A percentile compares a stretch with the other conserved stretches of the same genome.
These are phyloP conservation scores for Coprinellus micaceus DNA, from an alignment of 768 basidiomycete species.

Conservation along the genomic window DNA sequence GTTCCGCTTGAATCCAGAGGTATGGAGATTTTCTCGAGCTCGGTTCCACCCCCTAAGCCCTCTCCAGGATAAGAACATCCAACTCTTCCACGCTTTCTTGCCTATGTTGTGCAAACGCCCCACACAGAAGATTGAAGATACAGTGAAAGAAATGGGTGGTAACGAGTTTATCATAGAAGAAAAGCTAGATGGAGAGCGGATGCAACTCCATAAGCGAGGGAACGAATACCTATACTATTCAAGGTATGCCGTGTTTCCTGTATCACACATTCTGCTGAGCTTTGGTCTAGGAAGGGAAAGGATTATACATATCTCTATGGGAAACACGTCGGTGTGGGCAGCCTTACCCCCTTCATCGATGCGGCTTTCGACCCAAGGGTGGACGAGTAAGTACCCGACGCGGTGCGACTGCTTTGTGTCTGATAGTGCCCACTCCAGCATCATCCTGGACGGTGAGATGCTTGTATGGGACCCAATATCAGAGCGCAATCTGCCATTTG, in stretches of 20 bases:
- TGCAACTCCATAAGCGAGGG: conserved; percentile 91
- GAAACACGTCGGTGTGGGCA: conserved; percentile 74
- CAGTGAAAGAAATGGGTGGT: conserved; percentile 80
- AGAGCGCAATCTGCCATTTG: conserved; percentile 86
- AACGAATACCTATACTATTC: conserved; percentile 93
- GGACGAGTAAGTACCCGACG: conserved; percentile 85
- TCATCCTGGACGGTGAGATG: conserved; percentile 98
- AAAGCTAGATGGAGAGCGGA: conserved; percentile 95
- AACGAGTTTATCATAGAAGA: conserved; percentile 88
- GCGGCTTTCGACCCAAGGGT: conserved; percentile 71
- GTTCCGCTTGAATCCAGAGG: conserved; percentile 60
- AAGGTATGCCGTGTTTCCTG: conserved; percentile 43
- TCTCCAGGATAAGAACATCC: conserved; percentile 68
- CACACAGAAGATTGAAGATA: conserved; percentile 73
- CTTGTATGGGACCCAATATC: conserved; percentile 94
- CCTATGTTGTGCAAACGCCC: conserved; percentile 96
- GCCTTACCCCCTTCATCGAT: conserved; percentile 84
- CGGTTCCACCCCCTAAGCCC: not conserved
- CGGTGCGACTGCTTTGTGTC: no score
- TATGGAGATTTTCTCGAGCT: conserved; percentile 18
- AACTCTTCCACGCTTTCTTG: conserved; percentile 81
- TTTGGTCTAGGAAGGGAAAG: conserved; percentile 69
- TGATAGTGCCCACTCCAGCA: conserved; percentile 40
- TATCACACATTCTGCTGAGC: not conserved
- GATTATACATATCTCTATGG: conserved; percentile 93